Evolutionary conservation across 2,329 filamentous ascomycete species (phyloP), one percentile per base, ranked within the genome.

Genomic region (Botryosphaeria dothidea): DNA sequence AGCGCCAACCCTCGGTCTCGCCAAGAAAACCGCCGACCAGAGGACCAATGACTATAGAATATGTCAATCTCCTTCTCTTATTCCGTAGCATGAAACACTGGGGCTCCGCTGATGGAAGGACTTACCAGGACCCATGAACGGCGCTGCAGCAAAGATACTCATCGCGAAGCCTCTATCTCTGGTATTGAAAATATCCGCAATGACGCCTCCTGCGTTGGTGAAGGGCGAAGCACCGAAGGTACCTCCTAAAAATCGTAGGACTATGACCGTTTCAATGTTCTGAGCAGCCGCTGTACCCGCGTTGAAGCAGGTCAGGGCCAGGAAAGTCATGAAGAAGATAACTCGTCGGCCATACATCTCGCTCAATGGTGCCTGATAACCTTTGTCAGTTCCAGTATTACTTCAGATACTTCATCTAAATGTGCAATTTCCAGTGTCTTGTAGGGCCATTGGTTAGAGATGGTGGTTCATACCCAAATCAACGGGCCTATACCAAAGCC

Each of bases 241-340:
- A 8, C 89, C 90, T 3, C 84, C 82, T 58, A 91, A 85, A 78
- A 91, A 91, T 41, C 90, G 85, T 43, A 91, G 80, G 17, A 90
- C 81, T 29, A 92, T 76, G 3, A 92, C 78, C 1, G 85, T 85
- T 54, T 79, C 79, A 67, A 89, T 86, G 68, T 84, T 87, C 63
- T 84, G 78, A 0, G 85, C 79, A 7, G 83, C 88, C 1, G 86
- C 84, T 19, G 81, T 82, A 3, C 82, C 88, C 21, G 84, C 86
- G 68, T 86, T 89, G 73, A 91, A 91, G 1, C 82, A 83, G 1
- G 85, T 84, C 65, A 90, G 80, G 11, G 81, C 80, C 58, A 82
- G 74, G 69, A 88, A 88, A 3, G 86, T 87, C 57, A 81, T 74
- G 68, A 86, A 82, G 72, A 89, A 88, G 17, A 90, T 80, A 41